Base-by-base conservation (phyloP, 176 grass and related monocot genomes). In the Thalia dealbata region DNA sequence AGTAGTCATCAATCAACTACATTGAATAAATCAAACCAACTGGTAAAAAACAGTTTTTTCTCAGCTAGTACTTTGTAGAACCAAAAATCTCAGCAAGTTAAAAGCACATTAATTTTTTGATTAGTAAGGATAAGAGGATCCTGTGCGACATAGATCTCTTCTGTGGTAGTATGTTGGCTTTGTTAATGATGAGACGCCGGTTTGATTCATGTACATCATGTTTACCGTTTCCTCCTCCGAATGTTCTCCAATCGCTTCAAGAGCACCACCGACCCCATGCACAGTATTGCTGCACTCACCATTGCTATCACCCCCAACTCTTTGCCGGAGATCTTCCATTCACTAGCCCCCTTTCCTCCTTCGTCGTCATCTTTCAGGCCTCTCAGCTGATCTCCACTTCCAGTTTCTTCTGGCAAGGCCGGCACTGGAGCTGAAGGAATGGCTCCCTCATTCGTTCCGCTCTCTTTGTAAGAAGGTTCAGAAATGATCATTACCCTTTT, bases 221-320 rank as follows among this genome's bases (percentile, higher is more conserved):
- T n/a, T n/a, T n/a, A n/a, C n/a, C n/a, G n/a, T 30, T 64, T 64
- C 11, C 15, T 23, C 14, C 26, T 64, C 29, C 62, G 62, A 64
- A 64, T 25, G 16, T 64, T 64, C 16, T 64, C 62, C 26, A 64
- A 30, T 64, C 62, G 62, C 27, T 64, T 64, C 62, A 64, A 6
- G 27, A 64, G 27, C 25, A 64, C 62, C 62, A 64, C 16, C 27
- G 22, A 15, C 15, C 62, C 62, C 14, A 64, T 16, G 22, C 26
- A 32, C 3, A 25, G 7, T 16, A 64, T 32, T 64, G n/a, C n/a
- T n/a, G 13, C 62, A 64, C 13, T 24, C 27, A 64, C 14, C 26
- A 32, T 30, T 64, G 26, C 14, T 30, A 64, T 7, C 62, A 7
- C 62, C 5, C 62, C 25, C 5, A 30, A 30, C 14, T 12, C 16